Percentiles rank a stretch among this genome's conserved stretches.
phyloP scores from a whole-genome alignment of 768 basidiomycete species.

The Pisolithus orientalis region DNA sequence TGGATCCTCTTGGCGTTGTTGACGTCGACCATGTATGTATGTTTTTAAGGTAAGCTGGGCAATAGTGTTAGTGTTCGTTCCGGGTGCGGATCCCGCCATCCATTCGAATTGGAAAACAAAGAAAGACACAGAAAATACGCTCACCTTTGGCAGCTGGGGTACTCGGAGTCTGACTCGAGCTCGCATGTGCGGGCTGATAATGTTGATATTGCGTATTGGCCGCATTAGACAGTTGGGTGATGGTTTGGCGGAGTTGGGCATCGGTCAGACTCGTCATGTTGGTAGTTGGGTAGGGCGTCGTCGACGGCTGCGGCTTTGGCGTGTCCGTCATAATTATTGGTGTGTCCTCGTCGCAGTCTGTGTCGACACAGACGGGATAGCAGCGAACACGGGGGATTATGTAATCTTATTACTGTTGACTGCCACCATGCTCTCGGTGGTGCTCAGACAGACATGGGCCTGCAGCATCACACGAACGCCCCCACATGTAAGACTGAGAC shows the following conservation, averaged over 20 bases:
- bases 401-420: not conserved
- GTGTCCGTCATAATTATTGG: constrained; percentile 20
- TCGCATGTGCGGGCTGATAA: constrained; percentile 20
- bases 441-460: not conserved
- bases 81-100: not conserved
- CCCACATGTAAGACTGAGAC: constrained; percentile 3
- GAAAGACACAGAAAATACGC: not conserved
- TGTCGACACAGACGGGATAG: too few relatives aligned
- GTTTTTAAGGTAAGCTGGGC: constrained; percentile 58
- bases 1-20: constrained; percentile 35
- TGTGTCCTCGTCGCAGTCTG: not conserved
- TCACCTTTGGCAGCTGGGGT: constrained; percentile 23
- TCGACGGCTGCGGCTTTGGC: constrained; percentile 13
- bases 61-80: too few relatives aligned
- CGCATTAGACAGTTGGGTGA: constrained; percentile 44
- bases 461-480: not conserved
- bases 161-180: constrained; percentile 7
- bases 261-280: constrained; percentile 48
- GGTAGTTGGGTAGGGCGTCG: constrained; percentile 27
- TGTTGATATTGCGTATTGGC: constrained; percentile 31
- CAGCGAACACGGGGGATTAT: not conserved
- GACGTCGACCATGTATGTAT: constrained; percentile 64
- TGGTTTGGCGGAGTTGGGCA: constrained; percentile 56
- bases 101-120: not conserved
- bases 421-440: constrained; percentile 15